Conservation (phyloP, 148 eudicot species). For the Chenopodium suecicum region DNA sequence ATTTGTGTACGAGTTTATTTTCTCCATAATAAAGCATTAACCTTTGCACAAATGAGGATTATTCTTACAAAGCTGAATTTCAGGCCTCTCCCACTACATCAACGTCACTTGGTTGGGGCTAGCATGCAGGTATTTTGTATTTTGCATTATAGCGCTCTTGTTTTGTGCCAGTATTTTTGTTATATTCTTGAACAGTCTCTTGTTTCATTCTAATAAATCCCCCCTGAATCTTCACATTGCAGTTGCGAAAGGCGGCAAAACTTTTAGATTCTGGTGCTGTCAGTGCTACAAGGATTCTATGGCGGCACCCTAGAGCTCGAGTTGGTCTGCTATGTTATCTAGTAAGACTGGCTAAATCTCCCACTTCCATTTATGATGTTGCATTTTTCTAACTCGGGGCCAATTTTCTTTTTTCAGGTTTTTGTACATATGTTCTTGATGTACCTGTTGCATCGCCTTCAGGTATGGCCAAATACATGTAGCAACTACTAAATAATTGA, state of each 20-base stretch:
- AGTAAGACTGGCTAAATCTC: slow-evolving; percentile 39
- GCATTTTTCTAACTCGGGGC: slow-evolving; percentile 10
- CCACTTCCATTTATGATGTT: slow-evolving; percentile 2
- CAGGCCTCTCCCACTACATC: slow-evolving; percentile 96
- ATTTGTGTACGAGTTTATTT: background rate
- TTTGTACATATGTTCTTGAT: slow-evolving; percentile 98
- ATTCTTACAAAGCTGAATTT: slow-evolving; percentile 16
- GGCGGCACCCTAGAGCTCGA: slow-evolving; percentile 97
- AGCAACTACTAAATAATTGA: background rate
- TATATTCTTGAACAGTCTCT: slow-evolving; percentile 2
- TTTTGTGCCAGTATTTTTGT: slow-evolving; percentile 1
- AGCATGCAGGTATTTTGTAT: slow-evolving; percentile 67
- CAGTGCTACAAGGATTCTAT: slow-evolving; percentile 89
- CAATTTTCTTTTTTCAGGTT: slow-evolving; percentile 50
- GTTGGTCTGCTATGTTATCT: slow-evolving; percentile 74
- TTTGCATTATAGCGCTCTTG: background rate
- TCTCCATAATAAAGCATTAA: background rate
- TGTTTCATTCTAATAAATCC: background rate
- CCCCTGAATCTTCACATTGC: slow-evolving; percentile 24
- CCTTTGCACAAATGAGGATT: slow-evolving; percentile 1
- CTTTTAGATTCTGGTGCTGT: slow-evolving; percentile 91
- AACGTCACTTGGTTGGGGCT: slow-evolving; percentile 89
- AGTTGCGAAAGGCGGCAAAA: slow-evolving; percentile 96
- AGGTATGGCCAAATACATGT: slow-evolving; percentile 47
- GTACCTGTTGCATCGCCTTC: slow-evolving; percentile 94